phyloP scores from a whole-genome alignment of 2,329 filamentous ascomycete species.

The Pseudogymnoascus sp. region DNA sequence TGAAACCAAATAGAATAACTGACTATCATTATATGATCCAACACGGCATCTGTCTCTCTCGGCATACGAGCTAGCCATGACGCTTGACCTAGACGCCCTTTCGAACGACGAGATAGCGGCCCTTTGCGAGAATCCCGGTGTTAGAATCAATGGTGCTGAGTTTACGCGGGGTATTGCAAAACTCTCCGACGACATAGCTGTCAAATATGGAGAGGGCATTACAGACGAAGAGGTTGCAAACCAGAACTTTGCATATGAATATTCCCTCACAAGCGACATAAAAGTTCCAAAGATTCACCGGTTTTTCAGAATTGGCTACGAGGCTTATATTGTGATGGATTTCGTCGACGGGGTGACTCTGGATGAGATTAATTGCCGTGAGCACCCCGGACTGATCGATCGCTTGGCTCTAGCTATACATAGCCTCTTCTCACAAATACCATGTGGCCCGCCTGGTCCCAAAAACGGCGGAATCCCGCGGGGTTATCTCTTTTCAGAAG shows the following conservation, averaged over 20 bases:
- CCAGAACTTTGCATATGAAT: background rate
- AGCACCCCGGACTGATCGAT: background rate
- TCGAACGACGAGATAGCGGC: background rate
- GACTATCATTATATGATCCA: background rate
- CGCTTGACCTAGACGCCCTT: background rate
- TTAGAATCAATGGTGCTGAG: background rate
- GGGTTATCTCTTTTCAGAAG: background rate
- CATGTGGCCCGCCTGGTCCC: background rate
- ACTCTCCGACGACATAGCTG: background rate
- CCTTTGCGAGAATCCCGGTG: background rate
- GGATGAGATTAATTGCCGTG: background rate
- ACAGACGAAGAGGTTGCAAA: background rate
- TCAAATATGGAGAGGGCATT: background rate
- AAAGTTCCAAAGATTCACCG: background rate
- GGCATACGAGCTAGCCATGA: background rate
- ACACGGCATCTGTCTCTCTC: background rate
- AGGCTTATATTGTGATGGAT: background rate
- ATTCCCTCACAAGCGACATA: background rate
- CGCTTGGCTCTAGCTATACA: background rate
- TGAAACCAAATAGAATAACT: background rate
- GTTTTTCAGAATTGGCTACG: background rate
- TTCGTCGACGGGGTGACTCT: background rate
- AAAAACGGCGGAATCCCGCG: background rate
- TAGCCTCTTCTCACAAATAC: background rate
- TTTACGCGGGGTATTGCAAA: background rate